These are phyloP conservation scores for Colletotrichum horii DNA, from an alignment of 2,329 filamentous ascomycete species.

Conservation along the genomic window DNA sequence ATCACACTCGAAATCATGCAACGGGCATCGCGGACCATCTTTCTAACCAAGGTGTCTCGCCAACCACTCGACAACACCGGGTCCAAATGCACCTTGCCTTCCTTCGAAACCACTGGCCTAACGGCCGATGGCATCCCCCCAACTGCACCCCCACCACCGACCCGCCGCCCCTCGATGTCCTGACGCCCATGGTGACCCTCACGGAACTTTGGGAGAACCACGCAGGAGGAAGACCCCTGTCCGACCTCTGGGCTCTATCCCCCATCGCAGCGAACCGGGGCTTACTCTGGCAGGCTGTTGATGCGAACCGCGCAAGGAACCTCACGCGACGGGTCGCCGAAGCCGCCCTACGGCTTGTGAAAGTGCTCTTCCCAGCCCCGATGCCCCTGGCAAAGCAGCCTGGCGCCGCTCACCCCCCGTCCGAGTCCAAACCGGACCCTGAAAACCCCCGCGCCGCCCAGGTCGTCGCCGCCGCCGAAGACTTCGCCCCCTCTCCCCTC, in stretches of 20 bases:
- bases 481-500: background rate
- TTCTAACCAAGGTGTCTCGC: background rate
- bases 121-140: background rate
- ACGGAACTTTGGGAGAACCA: background rate
- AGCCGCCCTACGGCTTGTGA: background rate
- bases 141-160: background rate
- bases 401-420: background rate
- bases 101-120: background rate
- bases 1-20: background rate
- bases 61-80: background rate
- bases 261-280: background rate
- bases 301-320: background rate
- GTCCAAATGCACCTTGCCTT: background rate
- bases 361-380: background rate
- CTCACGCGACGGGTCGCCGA: background rate
- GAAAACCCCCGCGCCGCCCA: background rate
- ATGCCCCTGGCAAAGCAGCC: background rate
- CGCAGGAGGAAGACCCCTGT: background rate
- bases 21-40: background rate
- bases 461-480: background rate
- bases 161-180: background rate
- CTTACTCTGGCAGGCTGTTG: background rate
- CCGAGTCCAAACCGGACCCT: background rate
- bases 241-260: background rate
- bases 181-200: background rate